Base-by-base conservation (phyloP, 495 filamentous ascomycete species). In the Penicillium riverlandense region DNA sequence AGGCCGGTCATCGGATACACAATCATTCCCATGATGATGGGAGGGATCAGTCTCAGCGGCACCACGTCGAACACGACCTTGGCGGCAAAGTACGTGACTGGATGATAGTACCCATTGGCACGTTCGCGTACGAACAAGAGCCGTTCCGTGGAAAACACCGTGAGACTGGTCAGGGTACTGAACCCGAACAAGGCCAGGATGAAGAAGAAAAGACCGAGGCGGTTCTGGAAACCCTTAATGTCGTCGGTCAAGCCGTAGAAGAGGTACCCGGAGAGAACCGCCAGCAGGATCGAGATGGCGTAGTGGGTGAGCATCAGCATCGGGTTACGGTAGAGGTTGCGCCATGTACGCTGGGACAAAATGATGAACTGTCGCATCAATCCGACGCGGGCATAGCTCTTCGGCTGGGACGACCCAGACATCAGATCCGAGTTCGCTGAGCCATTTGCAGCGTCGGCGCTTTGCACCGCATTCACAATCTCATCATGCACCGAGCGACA, bases 281-380 rank as follows among this genome's bases (percentile, higher is more conserved):
- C 92, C 10, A 99, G 78, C 1, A 97, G 67, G 49, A 99, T 96
- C 14, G 92, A 87, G 52, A 96, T 97, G n/a, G 90, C 91, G 61
- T 99, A 99, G 69, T 99, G 92, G 0, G 94, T 95, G 38, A 99
- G 77, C 92, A 99, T 99, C 37, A 99, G 70, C 82, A 96, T 90
- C 12, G 92, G 92, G 63, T 99, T 96, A 33, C 92, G 82, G 67
- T 99, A 96, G 3, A 99, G 80, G 54, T 99, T 99, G 47, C 83
- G 85, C 94, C 94, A 97, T 0, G 94, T 99, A 28, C 92, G 80
- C 52, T 80, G 76, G 7, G 89, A 94, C 16, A 99, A 73, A 52
- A 99, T 95, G 29, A 78, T 55, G 62, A 97, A 96, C 58, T 99
- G 92, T 28, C 85, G 74, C 9, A 75, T 42, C 45, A 83, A 80